A percentile compares a stretch with the other conserved stretches of the same genome.
Evolutionary conservation across 345 rosid species (phyloP).

Genomic region (Eucalyptus marginata): DNA sequence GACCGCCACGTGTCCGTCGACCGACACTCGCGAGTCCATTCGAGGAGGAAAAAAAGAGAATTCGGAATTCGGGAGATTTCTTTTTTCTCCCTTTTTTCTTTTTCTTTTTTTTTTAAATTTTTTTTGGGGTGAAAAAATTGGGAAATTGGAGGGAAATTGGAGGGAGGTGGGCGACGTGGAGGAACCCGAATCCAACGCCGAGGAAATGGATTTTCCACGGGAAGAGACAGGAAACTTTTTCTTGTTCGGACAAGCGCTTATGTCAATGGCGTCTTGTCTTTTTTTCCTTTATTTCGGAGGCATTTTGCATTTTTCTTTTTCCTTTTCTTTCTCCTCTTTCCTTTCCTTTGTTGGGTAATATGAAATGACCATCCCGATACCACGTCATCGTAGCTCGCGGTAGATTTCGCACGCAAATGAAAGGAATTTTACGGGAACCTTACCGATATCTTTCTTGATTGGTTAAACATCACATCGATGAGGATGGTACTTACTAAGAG

Average conservation of each 20-base stretch:
- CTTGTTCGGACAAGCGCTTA: background rate
- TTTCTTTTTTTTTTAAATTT: accelerated
- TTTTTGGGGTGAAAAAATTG: background rate
- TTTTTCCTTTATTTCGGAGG: background rate
- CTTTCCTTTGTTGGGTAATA: background rate
- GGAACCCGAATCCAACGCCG: background rate
- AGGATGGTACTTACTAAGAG: no score
- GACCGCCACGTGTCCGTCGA: background rate
- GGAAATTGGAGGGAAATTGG: background rate
- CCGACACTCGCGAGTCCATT: background rate
- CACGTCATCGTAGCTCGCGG: background rate
- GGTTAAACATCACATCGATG: background rate
- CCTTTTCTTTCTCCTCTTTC: background rate
- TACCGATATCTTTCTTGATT: background rate
- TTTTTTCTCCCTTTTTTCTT: background rate
- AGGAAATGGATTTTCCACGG: background rate
- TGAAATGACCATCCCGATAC: background rate
- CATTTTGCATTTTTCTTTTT: background rate
- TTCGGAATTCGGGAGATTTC: background rate
- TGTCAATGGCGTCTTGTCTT: background rate
- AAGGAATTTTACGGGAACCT: background rate
- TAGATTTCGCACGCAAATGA: background rate
- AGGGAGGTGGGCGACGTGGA: background rate
- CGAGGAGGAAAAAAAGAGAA: background rate
- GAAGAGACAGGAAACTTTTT: background rate